Base-by-base conservation (phyloP, 2,329 filamentous ascomycete species). In the Trichoderma afroharzianum region DNA sequence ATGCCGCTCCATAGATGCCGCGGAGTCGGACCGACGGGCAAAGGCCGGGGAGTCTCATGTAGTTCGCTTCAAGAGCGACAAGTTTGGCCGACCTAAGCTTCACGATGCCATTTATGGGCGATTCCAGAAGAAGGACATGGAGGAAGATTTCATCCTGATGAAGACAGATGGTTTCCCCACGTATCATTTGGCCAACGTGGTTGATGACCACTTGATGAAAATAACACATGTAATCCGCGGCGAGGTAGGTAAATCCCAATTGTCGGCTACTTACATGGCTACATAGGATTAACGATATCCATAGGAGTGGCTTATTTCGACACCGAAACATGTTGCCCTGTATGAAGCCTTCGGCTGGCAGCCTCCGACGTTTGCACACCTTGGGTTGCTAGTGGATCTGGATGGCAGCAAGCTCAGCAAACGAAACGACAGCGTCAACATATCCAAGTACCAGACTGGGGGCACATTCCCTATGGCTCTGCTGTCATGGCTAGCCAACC, bases 201-300 rank as follows among this genome's bases (percentile, higher is more conserved):
- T 99, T 5, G 96, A 99, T 78, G 96, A 99, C 78, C 93, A 98
- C 80, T 85, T 92, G 72, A 99, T 99, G 96, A 84, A 93, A 72
- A 97, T 99, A 75, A 98, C 95, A 0, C 95, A 98, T 81, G 96
- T 99, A 15, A 93, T 99, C 72, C 91, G 96, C 55, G 96, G 95
- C 68, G 91, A 92, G 30, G 91, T 92, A 82, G 77, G 87, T 81
- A 11, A 11, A n/a, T 2, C 9, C 4, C 3, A 30, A 26, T 36
- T 24, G 28, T 43, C n/a, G 28, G 14, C 2, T 33, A 5, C 24
- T 47, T 66, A 30, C 30, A 4, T 1, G n/a, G 28, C 33, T 39
- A 9, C 6, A 30, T 26, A 7, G 14, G 6, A 32, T n/a, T 72
- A 12, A 70, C 18, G 4, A 11, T 11, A 24, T 8, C 12, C 1